phyloP scores from a whole-genome alignment of 2,329 filamentous ascomycete genomes.

The Colletotrichum chlorophyti region DNA sequence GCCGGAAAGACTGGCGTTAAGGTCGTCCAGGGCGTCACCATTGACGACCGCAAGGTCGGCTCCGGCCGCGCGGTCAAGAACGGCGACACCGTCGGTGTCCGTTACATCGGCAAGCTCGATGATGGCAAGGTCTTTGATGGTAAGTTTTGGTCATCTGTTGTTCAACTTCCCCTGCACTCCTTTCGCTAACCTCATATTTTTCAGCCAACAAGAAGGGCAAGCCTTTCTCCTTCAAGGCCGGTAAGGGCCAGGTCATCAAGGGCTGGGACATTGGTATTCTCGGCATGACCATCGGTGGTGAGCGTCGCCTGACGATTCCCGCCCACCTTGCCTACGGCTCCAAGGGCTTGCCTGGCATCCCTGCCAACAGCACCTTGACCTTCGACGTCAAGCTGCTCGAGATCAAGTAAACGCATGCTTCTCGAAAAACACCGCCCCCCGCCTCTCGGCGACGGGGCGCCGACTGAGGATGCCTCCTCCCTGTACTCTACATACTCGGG shows the following conservation, averaged over 20 bases:
- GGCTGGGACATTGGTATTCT: conserved; percentile 95
- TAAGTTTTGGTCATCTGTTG: conserved; percentile 66
- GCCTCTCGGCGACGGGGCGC: conserved; percentile 21
- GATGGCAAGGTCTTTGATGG: conserved; percentile 96
- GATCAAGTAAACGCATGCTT: conserved; percentile 69
- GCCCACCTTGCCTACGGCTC: conserved; percentile 88
- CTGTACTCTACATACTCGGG: conserved; percentile 26
- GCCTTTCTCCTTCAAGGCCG: conserved; percentile 95
- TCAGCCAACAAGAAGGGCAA: conserved; percentile 98
- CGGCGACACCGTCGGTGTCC: conserved; percentile 89
- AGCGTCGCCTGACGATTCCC: conserved; percentile 91
- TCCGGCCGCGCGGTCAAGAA: conserved; percentile 86
- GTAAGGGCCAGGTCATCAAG: conserved; percentile 95
- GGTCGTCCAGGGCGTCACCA: conserved; percentile 84
- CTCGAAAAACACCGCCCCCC: background rate
- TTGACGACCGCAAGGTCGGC: conserved; percentile 95
- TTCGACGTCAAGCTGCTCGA: conserved; percentile 91
- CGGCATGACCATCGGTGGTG: conserved; percentile 92
- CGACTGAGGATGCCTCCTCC: conserved; percentile 7
- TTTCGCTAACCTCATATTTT: conserved; percentile 23
- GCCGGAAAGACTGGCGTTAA: conserved; percentile 66
- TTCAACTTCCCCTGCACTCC: background rate
- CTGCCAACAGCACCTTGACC: conserved; percentile 85
- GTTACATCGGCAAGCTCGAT: conserved; percentile 96
- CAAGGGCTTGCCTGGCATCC: conserved; percentile 83